Conservation (phyloP, 805 yeast species). For the Lipomyces starkeyi region DNA sequence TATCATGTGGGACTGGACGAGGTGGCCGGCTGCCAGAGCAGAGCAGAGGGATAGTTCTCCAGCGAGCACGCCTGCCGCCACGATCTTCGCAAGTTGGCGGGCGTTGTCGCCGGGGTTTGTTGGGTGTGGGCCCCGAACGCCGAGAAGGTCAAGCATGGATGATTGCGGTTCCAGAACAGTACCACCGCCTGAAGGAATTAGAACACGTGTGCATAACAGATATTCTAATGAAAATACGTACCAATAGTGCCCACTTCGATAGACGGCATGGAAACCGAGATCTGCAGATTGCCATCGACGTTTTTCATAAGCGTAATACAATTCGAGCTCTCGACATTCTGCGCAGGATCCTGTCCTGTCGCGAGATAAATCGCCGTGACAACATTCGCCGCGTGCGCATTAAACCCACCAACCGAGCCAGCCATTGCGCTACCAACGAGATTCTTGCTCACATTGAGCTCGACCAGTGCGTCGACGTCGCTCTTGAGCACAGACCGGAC, state of each 20-base stretch:
- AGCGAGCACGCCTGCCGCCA: conserved; percentile 94
- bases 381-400: conserved; percentile 96
- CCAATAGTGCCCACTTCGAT: conserved; percentile 98
- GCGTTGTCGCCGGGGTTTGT: conserved; percentile 94
- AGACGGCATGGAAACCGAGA: conserved; percentile 98
- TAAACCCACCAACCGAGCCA: conserved; percentile 96
- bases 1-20: conserved; percentile 96
- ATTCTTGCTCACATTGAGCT: conserved; percentile 86
- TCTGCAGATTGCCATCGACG: conserved; percentile 75
- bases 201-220: neutral
- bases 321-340: conserved; percentile 91
- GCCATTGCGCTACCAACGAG: conserved; percentile 98
- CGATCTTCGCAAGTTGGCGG: conserved; percentile 86
- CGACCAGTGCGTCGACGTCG: conserved; percentile 89
- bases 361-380: conserved; percentile 95
- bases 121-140: conserved; percentile 95
- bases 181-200: conserved; percentile 69
- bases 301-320: conserved; percentile 96
- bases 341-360: conserved; percentile 98
- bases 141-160: conserved; percentile 91
- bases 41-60: conserved; percentile 94
- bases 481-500: conserved; percentile 86
- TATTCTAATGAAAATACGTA: conserved; percentile 7
- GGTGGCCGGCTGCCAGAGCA: conserved; percentile 98
- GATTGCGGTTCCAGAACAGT: conserved; percentile 97